Evolutionary conservation across 2,329 filamentous ascomycete species (phyloP).

Genomic region (Stachybotrys chlorohalonatus): DNA sequence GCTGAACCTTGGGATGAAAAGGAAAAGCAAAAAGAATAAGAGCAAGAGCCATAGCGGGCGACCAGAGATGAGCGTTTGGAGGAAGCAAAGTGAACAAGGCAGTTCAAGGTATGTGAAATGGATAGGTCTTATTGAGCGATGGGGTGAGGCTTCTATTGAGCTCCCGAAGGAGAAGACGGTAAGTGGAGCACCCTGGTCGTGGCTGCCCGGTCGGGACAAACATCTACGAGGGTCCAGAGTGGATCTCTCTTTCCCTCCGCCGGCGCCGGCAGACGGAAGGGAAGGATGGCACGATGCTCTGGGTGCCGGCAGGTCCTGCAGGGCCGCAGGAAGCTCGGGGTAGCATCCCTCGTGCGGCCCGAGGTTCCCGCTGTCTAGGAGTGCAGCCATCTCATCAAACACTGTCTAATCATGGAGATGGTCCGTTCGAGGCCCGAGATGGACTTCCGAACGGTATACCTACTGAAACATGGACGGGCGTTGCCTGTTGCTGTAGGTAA

Average conservation of each 20-base stretch:
- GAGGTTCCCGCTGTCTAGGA: not conserved
- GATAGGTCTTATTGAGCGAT: not conserved
- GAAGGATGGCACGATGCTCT: not conserved
- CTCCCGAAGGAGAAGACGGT: constrained; percentile 18
- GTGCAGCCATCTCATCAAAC: too few species aligned
- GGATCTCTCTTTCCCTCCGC: too few species aligned
- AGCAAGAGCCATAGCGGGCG: not conserved
- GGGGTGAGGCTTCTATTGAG: constrained; percentile 19
- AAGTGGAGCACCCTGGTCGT: constrained; percentile 1
- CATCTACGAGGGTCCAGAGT: not conserved
- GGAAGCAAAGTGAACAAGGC: too few species aligned
- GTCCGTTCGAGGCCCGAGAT: too few species aligned
- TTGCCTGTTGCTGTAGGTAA: too few species aligned
- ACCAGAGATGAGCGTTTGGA: not conserved
- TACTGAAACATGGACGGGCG: too few species aligned
- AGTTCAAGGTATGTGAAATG: not conserved
- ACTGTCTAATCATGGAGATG: too few species aligned
- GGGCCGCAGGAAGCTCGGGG: not conserved
- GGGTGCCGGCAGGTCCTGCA: too few species aligned
- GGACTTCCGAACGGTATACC: too few species aligned
- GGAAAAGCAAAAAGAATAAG: not conserved
- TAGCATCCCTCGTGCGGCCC: not conserved
- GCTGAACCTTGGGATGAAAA: not conserved
- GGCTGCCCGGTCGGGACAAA: not conserved
- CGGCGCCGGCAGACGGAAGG: not conserved